phyloP scores from a whole-genome alignment of 306 rosid species.

The Carpinus viminea region DNA sequence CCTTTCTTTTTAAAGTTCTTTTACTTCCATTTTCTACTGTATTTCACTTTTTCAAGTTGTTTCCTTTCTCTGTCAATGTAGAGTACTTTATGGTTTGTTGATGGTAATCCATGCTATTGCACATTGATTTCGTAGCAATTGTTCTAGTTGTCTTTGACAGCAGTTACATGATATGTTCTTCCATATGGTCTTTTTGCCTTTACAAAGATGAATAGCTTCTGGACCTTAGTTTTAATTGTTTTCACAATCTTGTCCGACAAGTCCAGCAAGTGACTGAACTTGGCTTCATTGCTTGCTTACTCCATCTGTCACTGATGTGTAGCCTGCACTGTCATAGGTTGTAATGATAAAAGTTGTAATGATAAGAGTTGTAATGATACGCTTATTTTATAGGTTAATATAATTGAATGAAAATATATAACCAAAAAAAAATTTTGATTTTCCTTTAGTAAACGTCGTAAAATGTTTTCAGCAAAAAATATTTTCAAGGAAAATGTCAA shows the following conservation, averaged over 20 bases:
- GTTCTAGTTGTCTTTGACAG: neutral
- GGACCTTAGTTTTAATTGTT: neutral
- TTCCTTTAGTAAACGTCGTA: too few relatives aligned
- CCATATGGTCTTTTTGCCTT: neutral
- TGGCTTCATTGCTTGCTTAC: too few relatives aligned
- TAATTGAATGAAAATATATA: too few relatives aligned
- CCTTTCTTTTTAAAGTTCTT: neutral
- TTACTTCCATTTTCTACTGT: neutral
- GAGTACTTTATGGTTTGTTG: slow-evolving; percentile 4
- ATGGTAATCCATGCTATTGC: neutral
- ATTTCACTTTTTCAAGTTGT: neutral
- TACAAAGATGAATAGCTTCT: too few relatives aligned
- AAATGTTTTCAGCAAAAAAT: too few relatives aligned
- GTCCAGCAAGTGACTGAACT: neutral
- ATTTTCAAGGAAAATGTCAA: too few relatives aligned
- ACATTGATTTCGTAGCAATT: neutral
- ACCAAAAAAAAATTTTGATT: too few relatives aligned
- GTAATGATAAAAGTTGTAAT: too few relatives aligned
- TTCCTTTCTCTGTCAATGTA: slow-evolving; percentile 31
- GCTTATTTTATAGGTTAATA: too few relatives aligned
- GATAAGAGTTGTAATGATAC: too few relatives aligned
- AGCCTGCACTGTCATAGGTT: too few relatives aligned
- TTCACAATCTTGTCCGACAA: neutral
- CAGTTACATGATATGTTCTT: neutral
- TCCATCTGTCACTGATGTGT: too few relatives aligned